Conservation (phyloP, 2,329 filamentous ascomycete genomes). For the Aspergillus ibericus region DNA sequence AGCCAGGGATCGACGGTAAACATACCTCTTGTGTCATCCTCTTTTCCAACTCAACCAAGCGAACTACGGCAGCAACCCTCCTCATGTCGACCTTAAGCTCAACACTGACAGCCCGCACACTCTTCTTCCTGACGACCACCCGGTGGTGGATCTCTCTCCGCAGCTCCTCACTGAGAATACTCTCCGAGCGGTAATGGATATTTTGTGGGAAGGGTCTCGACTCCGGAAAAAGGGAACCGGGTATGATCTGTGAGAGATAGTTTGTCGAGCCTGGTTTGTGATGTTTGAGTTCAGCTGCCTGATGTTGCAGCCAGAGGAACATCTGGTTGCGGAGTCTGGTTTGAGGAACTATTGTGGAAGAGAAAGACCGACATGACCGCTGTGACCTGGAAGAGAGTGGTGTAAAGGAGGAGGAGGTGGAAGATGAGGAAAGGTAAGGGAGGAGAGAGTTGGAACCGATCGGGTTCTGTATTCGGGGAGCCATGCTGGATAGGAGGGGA, state of each 20-base stretch:
- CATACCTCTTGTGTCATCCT: constrained; percentile 74
- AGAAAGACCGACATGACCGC: constrained; percentile 32
- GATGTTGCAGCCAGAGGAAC: constrained; percentile 57
- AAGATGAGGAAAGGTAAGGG: constrained; percentile 33
- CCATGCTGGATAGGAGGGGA: constrained; percentile 27
- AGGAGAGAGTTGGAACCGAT: constrained; percentile 36
- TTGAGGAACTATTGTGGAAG: constrained; percentile 33
- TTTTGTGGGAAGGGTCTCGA: constrained; percentile 67
- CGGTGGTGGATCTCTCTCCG: constrained; percentile 71
- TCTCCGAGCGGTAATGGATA: constrained; percentile 65
- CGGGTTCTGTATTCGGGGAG: constrained; percentile 41
- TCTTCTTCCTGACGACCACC: constrained; percentile 65
- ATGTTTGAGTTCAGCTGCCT: constrained; percentile 33
- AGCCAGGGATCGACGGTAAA: constrained; percentile 17
- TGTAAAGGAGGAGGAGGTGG: constrained; percentile 23
- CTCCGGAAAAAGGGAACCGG: too few relatives aligned
- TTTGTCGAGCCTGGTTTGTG: constrained; percentile 35
- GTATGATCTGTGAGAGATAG: constrained; percentile 26
- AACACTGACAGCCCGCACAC: constrained; percentile 74
- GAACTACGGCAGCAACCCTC: constrained; percentile 79
- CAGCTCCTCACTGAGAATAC: constrained; percentile 71
- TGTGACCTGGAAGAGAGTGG: constrained; percentile 14
- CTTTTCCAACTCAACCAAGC: constrained; percentile 83
- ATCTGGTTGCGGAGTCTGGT: constrained; percentile 57
- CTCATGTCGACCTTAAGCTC: constrained; percentile 77